Evolutionary conservation across 306 rosid species (phyloP), one percentile per base, ranked within the genome.

Genomic region (Pyrus bretschneideri): DNA sequence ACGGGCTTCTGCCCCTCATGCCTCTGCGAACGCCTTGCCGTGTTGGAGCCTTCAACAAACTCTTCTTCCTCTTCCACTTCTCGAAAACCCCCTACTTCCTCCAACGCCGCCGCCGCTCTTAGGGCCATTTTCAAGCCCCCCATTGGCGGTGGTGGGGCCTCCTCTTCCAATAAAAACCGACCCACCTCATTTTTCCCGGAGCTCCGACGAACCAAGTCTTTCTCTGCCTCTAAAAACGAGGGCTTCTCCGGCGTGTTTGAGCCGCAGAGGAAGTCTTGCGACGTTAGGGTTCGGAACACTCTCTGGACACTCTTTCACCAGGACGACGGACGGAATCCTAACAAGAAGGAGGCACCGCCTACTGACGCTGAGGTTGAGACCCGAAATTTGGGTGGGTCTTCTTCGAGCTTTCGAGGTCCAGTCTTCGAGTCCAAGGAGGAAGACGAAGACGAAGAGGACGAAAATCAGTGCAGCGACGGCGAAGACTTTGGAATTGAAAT

Each of bases 1-100:
- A 92, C 99, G 14, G 99, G 97, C 44, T 95, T 95, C 79, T 95
- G 99, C 88, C 99, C 99, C 65, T 88, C 88, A 90, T 95, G 99
- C 88, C 99, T 95, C 79, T 95, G 96, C 99, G 99, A 95, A 38
- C 96, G 97, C 54, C 99, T 95, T 44, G 89, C 96, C 55, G 88
- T 89, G 21, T 94, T 95, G 89, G 97, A 92, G 64, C 97, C 97
- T 65, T 75, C 72, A 73, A 42, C 86, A 17, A 17, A 18, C 55
- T 51, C 55, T 63, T 65, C 91, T 5, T 54, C 93, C 70, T 49
- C 90, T 15, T 75, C 93, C 17, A 81, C 90, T 22, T 49, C 88
- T 66, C 90, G 91, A 21, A 89, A 83, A 63, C 91, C 88, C n/a
- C 93, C 91, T 9, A 80, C 90, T n/a, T 85, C 98, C 68, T 85